phyloP scores from a whole-genome alignment of 2,329 filamentous ascomycete genomes.

The Phaeosphaeriaceae sp. region DNA sequence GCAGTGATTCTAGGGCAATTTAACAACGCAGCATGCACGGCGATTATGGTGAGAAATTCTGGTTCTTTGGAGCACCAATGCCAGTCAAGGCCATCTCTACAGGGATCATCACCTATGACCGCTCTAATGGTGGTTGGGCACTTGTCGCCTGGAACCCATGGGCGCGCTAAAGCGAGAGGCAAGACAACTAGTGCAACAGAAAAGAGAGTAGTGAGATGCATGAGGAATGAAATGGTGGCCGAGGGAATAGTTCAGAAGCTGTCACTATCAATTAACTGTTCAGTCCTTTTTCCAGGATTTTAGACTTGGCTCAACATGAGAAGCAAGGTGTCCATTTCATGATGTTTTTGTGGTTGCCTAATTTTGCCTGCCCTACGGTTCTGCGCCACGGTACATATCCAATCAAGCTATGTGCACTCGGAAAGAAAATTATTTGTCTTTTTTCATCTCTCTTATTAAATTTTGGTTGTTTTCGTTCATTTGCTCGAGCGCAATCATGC shows the following conservation, averaged over 20 bases:
- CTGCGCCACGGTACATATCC: too few relatives aligned
- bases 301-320: not conserved
- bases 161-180: not conserved
- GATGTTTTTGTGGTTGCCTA: not conserved
- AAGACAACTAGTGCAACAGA: not conserved
- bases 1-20: slow-evolving; percentile 19
- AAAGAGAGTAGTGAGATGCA: not conserved
- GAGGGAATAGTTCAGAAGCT: not conserved
- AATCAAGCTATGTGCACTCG: too few relatives aligned
- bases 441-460: too few relatives aligned
- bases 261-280: not conserved
- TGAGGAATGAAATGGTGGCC: not conserved
- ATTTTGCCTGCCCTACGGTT: too few relatives aligned
- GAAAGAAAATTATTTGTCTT: too few relatives aligned
- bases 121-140: slow-evolving; percentile 10
- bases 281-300: not conserved
- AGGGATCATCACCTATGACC: not conserved
- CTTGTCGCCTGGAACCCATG: slow-evolving; percentile 6
- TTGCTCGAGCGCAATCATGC: too few relatives aligned
- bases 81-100: not conserved
- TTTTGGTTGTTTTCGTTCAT: too few relatives aligned
- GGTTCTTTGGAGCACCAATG: not conserved
- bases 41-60: slow-evolving; percentile 7
- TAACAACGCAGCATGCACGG: slow-evolving; percentile 10
- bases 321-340: not conserved